A percentile compares a stretch with the other conserved stretches of the same genome.
Conservation (phyloP, 129 eudicot genomes). For the Tagetes erecta region DNA sequence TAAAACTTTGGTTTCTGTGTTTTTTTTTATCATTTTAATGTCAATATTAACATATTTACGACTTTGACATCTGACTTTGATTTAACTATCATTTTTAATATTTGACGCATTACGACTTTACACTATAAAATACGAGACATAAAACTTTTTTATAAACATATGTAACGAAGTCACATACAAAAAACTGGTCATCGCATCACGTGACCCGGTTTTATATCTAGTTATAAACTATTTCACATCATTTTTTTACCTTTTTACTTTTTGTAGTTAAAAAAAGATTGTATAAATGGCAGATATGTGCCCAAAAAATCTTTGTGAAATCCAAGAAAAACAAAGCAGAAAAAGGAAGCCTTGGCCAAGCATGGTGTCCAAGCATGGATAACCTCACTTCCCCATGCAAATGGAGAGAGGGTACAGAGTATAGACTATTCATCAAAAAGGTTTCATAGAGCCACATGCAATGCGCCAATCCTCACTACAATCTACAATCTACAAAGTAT, state of each 20-base stretch:
- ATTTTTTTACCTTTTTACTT: neutral
- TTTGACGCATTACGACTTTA: too few species aligned
- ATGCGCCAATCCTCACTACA: neutral
- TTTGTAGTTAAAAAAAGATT: neutral
- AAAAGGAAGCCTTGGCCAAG: constrained; percentile 9
- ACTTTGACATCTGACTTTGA: too few species aligned
- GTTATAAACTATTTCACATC: neutral
- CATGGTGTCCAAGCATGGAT: constrained; percentile 16
- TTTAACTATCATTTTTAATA: too few species aligned
- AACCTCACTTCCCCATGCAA: constrained; percentile 7
- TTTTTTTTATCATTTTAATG: too few species aligned
- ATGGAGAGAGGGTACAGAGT: neutral
- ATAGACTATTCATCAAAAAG: neutral
- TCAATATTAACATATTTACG: too few species aligned
- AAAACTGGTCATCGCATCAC: too few species aligned
- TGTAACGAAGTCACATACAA: too few species aligned
- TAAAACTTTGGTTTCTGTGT: too few species aligned
- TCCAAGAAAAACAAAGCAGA: constrained; percentile 14
- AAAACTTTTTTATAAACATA: too few species aligned
- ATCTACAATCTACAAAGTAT: neutral
- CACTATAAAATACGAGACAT: too few species aligned
- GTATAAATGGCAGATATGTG: neutral
- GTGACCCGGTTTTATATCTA: too few species aligned
- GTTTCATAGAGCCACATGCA: constrained; percentile 1
- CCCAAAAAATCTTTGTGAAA: neutral